These are phyloP conservation scores for Diutina sp. DNA, from an alignment of 1,139 yeast genomes.

Conservation along the genomic window DNA sequence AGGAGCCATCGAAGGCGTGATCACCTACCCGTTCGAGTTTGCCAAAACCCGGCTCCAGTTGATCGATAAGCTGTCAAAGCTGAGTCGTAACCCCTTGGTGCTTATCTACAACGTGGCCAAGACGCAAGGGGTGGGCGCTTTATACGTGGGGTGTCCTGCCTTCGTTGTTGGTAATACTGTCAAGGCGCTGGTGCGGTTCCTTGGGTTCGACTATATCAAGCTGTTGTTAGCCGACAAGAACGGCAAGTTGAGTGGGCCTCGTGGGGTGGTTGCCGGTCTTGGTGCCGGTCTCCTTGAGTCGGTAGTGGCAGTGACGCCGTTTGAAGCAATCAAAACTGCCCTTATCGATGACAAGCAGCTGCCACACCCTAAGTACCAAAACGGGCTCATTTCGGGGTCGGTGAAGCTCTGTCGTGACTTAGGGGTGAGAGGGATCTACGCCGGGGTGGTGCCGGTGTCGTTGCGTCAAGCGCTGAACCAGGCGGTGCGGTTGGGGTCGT, in stretches of 20 bases:
- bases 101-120: constrained; percentile 63
- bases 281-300: constrained; percentile 95
- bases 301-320: constrained; percentile 89
- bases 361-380: constrained; percentile 62
- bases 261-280: constrained; percentile 89
- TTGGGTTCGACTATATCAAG: constrained; percentile 86
- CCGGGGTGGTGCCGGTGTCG: constrained; percentile 87
- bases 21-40: constrained; percentile 93
- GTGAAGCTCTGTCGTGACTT: constrained; percentile 55
- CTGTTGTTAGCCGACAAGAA: constrained; percentile 63
- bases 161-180: constrained; percentile 92
- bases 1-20: constrained; percentile 84
- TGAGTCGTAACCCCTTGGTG: constrained; percentile 73
- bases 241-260: constrained; percentile 78
- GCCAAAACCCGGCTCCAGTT: constrained; percentile 90
- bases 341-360: constrained; percentile 85
- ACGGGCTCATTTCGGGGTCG: constrained; percentile 52
- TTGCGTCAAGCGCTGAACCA: constrained; percentile 93
- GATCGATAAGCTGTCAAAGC: constrained; percentile 52
- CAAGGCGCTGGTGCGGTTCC: constrained; percentile 85
- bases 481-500: constrained; percentile 87
- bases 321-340: constrained; percentile 93
- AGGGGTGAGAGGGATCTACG: constrained; percentile 74
- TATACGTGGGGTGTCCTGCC: constrained; percentile 97
- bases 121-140: constrained; percentile 65